phyloP scores from a whole-genome alignment of 2,329 filamentous ascomycete genomes.

The Endoconidiophora polonica region DNA sequence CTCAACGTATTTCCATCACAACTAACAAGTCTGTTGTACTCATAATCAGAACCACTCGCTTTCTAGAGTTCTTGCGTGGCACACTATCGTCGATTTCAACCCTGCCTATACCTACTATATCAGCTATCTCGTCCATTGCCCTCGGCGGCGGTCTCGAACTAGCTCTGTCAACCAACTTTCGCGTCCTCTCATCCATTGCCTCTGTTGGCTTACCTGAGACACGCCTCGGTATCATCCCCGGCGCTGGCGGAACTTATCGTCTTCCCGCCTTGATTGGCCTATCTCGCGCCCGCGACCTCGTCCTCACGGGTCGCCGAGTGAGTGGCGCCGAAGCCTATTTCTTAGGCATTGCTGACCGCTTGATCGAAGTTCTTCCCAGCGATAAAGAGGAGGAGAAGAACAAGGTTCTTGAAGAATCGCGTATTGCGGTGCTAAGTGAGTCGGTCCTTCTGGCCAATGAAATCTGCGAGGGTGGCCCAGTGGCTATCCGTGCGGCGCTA shows the following conservation, averaged over 20 bases:
- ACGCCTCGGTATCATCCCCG: constrained; percentile 81
- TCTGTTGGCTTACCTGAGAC: constrained; percentile 79
- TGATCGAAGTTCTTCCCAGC: constrained; percentile 56
- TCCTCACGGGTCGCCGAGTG: constrained; percentile 79
- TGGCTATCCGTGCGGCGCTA: constrained; percentile 65
- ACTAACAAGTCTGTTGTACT: not conserved
- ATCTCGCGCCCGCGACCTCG: constrained; percentile 68
- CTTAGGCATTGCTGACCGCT: constrained; percentile 72
- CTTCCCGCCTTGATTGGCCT: constrained; percentile 69
- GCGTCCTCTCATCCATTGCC: constrained; percentile 67
- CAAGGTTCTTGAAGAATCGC: constrained; percentile 37
- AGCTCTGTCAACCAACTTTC: constrained; percentile 74
- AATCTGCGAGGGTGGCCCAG: constrained; percentile 78
- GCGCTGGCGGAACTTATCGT: constrained; percentile 81
- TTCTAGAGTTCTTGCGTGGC: constrained; percentile 58
- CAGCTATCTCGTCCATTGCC: constrained; percentile 68
- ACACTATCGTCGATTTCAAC: constrained; percentile 58
- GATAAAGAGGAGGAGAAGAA: constrained; percentile 22
- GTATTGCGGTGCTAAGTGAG: constrained; percentile 54
- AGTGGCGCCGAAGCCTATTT: constrained; percentile 76
- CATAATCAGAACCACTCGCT: constrained; percentile 50
- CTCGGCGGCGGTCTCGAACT: constrained; percentile 90
- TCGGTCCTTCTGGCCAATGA: constrained; percentile 63
- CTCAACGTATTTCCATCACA: not conserved
- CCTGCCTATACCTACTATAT: constrained; percentile 79